Evolutionary conservation across 2,329 filamentous ascomycete genomes (phyloP).

Genomic region (Fonsecaea erecta): DNA sequence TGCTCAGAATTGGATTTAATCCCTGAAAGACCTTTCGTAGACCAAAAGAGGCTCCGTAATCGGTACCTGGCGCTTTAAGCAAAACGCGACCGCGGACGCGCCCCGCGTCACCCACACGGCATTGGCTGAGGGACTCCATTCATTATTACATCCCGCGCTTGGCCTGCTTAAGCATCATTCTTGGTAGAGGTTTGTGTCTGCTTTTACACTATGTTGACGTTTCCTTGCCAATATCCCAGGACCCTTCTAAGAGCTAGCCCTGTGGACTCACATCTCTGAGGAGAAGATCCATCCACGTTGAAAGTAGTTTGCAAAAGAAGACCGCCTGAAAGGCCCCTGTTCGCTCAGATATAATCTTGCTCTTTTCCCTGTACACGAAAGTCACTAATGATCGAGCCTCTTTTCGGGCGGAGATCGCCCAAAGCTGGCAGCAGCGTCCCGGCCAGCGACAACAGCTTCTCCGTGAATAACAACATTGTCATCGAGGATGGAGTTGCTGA

Average conservation of each 20-base stretch:
- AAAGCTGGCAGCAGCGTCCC: constrained; percentile 22
- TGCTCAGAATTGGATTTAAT: background rate
- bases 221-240: background rate
- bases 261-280: background rate
- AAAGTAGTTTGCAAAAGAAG: background rate
- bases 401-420: constrained; percentile 20
- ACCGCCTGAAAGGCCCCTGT: background rate
- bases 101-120: background rate
- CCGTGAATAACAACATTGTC: constrained; percentile 33
- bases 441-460: constrained; percentile 22
- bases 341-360: background rate
- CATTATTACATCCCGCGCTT: no score
- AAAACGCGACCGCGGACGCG: background rate
- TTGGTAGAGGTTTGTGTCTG: background rate
- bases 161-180: no score
- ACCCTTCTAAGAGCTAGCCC: background rate
- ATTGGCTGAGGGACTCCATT: background rate
- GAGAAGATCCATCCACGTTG: background rate
- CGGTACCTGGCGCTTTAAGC: no score
- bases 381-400: background rate
- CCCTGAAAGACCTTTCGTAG: background rate
- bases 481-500: constrained; percentile 30
- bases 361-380: background rate
- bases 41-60: background rate
- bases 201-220: background rate